Evolutionary conservation across 225 moss, liverwort and hornwort genomes (phyloP).

Genomic region (Rhytidiadelphus loreus): DNA sequence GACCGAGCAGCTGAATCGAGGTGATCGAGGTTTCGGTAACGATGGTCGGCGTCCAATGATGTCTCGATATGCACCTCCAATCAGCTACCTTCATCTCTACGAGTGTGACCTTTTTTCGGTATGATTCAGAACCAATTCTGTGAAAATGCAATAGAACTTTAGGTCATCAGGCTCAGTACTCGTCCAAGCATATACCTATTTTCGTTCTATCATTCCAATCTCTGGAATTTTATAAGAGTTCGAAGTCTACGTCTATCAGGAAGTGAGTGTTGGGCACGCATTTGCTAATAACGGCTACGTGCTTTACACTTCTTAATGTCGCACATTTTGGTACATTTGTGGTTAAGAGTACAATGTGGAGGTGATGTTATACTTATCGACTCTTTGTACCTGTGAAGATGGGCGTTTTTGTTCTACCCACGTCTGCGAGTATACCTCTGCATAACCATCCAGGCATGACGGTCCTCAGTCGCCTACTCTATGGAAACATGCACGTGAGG

Average conservation of each 20-base stretch:
- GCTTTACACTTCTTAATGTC: background rate
- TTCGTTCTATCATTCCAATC: background rate
- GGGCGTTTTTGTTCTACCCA: constrained; percentile 93
- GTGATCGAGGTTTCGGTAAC: constrained; percentile 65
- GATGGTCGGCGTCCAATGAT: constrained; percentile 57
- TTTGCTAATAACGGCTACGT: background rate
- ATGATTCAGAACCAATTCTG: background rate
- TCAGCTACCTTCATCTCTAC: constrained; percentile 86
- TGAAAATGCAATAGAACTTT: background rate
- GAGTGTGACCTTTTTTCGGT: constrained; percentile 90
- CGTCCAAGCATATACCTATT: background rate
- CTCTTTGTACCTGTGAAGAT: constrained; percentile 44
- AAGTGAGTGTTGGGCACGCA: background rate
- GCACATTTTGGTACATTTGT: background rate
- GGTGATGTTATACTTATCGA: background rate
- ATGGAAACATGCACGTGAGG: constrained; percentile 85
- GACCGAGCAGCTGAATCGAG: constrained; percentile 53
- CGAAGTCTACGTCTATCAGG: background rate
- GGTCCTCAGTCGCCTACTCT: constrained; percentile 88
- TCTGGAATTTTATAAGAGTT: background rate
- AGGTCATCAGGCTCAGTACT: background rate
- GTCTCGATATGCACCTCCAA: constrained; percentile 73
- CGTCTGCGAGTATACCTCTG: constrained; percentile 85
- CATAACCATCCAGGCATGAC: constrained; percentile 99
- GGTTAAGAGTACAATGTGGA: background rate